Base-by-base conservation (phyloP, 1,284 basidiomycete genomes). In the Fomitopsis schrenkii region DNA sequence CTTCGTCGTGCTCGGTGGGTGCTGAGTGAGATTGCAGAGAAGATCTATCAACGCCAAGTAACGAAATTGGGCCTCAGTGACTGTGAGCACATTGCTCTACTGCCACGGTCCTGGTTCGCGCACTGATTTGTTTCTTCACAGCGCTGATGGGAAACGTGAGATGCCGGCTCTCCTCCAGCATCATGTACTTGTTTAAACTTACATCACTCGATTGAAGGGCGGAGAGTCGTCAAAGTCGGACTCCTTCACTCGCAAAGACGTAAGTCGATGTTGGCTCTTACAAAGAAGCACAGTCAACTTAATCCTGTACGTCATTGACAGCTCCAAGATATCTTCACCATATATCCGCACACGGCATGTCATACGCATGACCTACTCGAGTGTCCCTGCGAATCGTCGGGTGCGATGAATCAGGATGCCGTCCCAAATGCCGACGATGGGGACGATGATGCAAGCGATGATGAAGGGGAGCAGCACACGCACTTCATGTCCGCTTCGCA, bases 51-150 rank as follows among this genome's bases (percentile, higher is more conserved):
- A 75, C 84, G 97, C 55, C 97, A 98, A 75, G 86, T 98, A 30
- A 98, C 94, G n/a, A 99, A 99, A 75, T 83, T 95, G 15, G 96
- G 94, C 1, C 76, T 99, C 54, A 94, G 91, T 68, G 86, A 91
- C 66, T 92, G 93, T 93, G 67, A 77, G 88, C 79, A 50, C 10
- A 41, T 54, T n/a, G n/a, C 33, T 38, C 59, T 50, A 6, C 15
- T 30, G 6, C 5, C 26, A 10, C 28, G 9, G 3, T 50, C 4
- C 3, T 7, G 5, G 40, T 45, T 45, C 28, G 19, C 3, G 9
- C 4, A 36, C 36, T 58, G 30, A 35, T 5, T 36, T 3, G 1
- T 54, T 14, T 19, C 53, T 22, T 28, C 30, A 26, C 33, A 91
- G 89, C 88, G 35, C 76, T 91, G 17, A 87, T 90, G 76, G 85